Conservation (phyloP, 441 rosid genomes). For the Pelargonium fulgidum region DNA sequence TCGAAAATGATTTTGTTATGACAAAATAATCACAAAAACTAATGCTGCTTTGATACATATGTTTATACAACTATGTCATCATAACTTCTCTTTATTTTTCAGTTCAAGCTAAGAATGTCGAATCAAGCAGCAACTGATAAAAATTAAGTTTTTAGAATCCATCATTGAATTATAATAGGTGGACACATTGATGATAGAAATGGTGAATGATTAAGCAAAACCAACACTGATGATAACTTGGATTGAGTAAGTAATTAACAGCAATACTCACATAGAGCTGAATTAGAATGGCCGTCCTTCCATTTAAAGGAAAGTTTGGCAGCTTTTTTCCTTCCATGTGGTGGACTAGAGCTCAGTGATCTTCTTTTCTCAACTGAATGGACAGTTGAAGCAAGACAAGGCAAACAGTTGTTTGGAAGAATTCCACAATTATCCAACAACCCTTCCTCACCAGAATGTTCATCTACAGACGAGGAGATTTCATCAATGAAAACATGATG, state of each 20-base stretch:
- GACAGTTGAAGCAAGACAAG: constrained; percentile 65
- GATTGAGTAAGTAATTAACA: not conserved
- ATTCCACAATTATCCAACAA: constrained; percentile 67
- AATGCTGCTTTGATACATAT: no score
- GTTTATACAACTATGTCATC: no score
- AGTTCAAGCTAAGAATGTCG: no score
- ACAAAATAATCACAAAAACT: no score
- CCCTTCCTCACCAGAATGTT: constrained; percentile 36
- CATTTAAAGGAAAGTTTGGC: constrained; percentile 56
- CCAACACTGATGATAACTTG: no score
- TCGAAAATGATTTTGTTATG: no score
- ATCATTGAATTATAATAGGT: no score
- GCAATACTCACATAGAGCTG: constrained; percentile 45
- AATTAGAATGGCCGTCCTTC: constrained; percentile 57
- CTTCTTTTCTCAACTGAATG: constrained; percentile 67
- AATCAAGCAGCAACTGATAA: no score
- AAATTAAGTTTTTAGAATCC: not conserved
- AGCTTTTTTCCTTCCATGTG: constrained; percentile 53
- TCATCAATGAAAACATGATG: constrained; percentile 52
- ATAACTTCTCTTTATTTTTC: no score
- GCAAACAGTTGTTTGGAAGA: constrained; percentile 64
- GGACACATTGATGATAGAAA: no score
- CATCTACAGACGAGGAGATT: constrained; percentile 55
- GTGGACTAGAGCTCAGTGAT: constrained; percentile 65
- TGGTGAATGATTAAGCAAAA: no score